Evolutionary conservation across 192 early-diverging fungal genomes (phyloP).

Genomic region (Podila epigama): DNA sequence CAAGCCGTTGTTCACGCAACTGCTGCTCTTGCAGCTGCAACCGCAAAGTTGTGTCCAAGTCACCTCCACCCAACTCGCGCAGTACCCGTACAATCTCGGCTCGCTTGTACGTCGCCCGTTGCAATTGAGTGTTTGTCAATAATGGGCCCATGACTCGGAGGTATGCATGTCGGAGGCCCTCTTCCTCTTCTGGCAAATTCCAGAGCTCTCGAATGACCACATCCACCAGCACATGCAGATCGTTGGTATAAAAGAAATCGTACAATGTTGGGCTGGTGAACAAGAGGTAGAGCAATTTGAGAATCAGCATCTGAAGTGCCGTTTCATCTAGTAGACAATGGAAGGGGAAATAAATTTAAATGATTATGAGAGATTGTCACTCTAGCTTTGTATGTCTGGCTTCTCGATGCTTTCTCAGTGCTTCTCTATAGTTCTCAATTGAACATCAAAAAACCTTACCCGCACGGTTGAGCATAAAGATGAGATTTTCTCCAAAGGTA

Average conservation of each 20-base stretch:
- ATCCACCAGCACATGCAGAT: slow-evolving; percentile 87
- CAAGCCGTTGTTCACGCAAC: neutral
- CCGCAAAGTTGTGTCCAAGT: slow-evolving; percentile 14
- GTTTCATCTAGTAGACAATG: slow-evolving; percentile 54
- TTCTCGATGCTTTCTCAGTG: neutral
- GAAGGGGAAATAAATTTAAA: neutral
- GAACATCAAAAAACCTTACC: slow-evolving; percentile 51
- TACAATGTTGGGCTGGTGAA: slow-evolving; percentile 60
- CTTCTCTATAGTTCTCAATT: neutral
- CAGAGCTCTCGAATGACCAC: slow-evolving; percentile 84
- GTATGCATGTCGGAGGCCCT: slow-evolving; percentile 73
- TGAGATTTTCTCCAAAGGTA: slow-evolving; percentile 87
- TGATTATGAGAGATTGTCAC: neutral
- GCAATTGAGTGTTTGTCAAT: slow-evolving; percentile 67
- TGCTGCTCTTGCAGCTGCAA: slow-evolving; percentile 22
- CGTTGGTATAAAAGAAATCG: slow-evolving; percentile 93
- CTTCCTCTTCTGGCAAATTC: slow-evolving; percentile 73
- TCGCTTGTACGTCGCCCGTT: slow-evolving; percentile 54
- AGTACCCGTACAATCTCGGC: slow-evolving; percentile 54
- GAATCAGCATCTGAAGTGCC: slow-evolving; percentile 60
- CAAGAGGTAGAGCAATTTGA: slow-evolving; percentile 76
- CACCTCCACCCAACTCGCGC: slow-evolving; percentile 46
- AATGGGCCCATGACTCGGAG: slow-evolving; percentile 70
- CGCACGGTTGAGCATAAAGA: slow-evolving; percentile 92
- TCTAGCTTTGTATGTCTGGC: neutral